These are phyloP conservation scores for Zopfia rhizophila DNA, from an alignment of 2,329 filamentous ascomycete species.

Conservation along the genomic window DNA sequence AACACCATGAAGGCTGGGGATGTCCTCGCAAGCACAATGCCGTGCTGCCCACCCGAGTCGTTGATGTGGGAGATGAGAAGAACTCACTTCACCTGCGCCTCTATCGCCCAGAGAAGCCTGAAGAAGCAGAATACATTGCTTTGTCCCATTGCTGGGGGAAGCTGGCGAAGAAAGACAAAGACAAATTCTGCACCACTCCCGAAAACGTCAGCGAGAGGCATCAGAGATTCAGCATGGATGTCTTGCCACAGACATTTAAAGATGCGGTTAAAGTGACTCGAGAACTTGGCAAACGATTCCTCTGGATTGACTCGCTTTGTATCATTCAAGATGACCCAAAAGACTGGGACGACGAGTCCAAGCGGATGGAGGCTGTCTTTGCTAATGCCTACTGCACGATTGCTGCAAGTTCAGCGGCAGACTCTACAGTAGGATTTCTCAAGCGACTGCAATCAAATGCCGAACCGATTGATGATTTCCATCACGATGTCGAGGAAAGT, in stretches of 20 bases:
- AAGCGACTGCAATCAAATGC: not conserved
- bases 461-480: not conserved
- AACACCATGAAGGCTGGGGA: not conserved
- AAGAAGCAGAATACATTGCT: conserved; percentile 3
- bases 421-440: not conserved
- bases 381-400: conserved; percentile 1
- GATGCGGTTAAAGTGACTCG: not conserved
- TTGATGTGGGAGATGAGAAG: conserved; percentile 14
- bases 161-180: not conserved
- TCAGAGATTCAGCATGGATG: not conserved
- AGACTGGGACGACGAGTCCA: conserved; percentile 1
- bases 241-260: conserved; percentile 1
- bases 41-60: conserved; percentile 19
- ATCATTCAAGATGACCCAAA: conserved; percentile 1
- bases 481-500: not conserved
- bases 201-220: not conserved
- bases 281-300: not conserved
- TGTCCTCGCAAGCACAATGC: conserved; percentile 3
- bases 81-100: not conserved
- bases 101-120: not conserved
- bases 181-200: conserved; percentile 5
- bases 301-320: conserved; percentile 1
- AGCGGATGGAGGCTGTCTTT: not conserved
- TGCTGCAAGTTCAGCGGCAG: conserved; percentile 2
- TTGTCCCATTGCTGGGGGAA: conserved; percentile 12